Percentiles rank a stretch among this genome's conserved stretches.
These are phyloP conservation scores for Sesbania bispinosa DNA, from an alignment of 306 rosid species.

Conservation along the genomic window DNA sequence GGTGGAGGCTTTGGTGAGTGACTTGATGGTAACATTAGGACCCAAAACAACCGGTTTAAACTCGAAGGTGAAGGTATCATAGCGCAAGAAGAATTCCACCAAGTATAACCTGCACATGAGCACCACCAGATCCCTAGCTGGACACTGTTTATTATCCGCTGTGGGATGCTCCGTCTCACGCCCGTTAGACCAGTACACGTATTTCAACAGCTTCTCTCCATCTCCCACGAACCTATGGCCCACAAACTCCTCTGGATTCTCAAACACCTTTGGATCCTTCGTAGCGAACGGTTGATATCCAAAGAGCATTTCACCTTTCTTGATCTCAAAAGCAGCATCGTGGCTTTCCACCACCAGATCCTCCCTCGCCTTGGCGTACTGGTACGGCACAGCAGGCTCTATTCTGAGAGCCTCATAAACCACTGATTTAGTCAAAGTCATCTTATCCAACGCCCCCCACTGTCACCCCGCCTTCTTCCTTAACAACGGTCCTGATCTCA, in stretches of 20 bases:
- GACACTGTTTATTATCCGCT: slow-evolving; percentile 59
- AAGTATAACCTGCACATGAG: slow-evolving; percentile 42
- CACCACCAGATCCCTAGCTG: slow-evolving; percentile 54
- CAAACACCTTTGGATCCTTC: slow-evolving; percentile 53
- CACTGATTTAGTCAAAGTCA: slow-evolving; percentile 59
- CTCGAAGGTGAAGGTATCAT: slow-evolving; percentile 48
- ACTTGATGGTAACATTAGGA: slow-evolving; percentile 39
- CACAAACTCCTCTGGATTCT: slow-evolving; percentile 46
- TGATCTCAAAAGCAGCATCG: slow-evolving; percentile 54
- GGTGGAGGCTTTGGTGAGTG: slow-evolving; percentile 39
- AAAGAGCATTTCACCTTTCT: slow-evolving; percentile 71
- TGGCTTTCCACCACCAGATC: slow-evolving; percentile 56
- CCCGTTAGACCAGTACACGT: slow-evolving; percentile 67
- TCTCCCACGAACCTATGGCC: slow-evolving; percentile 40
- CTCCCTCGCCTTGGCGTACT: slow-evolving; percentile 64
- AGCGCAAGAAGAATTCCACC: slow-evolving; percentile 60
- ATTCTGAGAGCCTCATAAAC: slow-evolving; percentile 62
- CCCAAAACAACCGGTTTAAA: slow-evolving; percentile 34
- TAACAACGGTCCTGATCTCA: slow-evolving; percentile 56
- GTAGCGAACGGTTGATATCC: slow-evolving; percentile 77
- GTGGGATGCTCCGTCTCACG: slow-evolving; percentile 49
- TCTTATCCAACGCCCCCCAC: slow-evolving; percentile 50
- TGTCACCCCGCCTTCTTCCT: slow-evolving; percentile 33
- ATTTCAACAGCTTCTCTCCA: slow-evolving; percentile 42
- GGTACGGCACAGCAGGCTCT: slow-evolving; percentile 74